These are phyloP conservation scores for Globisporangium sylvaticum DNA, from an alignment of 352 stramenopile genomes.

Conservation along the genomic window DNA sequence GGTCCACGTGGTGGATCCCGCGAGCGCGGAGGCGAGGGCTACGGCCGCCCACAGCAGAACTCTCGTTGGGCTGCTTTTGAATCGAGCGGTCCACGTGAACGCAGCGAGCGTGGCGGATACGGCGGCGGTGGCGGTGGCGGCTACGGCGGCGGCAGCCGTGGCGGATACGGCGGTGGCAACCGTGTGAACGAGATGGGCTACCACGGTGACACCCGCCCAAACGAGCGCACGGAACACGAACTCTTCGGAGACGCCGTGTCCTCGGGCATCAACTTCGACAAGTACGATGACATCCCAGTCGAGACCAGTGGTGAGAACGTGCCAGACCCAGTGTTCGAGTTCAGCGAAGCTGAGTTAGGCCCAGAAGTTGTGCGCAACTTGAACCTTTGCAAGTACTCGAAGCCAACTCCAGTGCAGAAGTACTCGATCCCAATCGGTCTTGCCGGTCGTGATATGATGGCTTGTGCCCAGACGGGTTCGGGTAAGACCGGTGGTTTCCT, in stretches of 20 bases:
- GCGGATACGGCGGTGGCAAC: constrained; percentile 40
- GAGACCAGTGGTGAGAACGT: constrained; percentile 93
- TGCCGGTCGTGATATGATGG: constrained; percentile 97
- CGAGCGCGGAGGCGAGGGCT: constrained; percentile 22
- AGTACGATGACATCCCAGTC: constrained; percentile 98
- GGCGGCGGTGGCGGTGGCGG: constrained; percentile 22
- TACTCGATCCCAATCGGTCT: constrained; percentile 97
- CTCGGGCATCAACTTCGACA: constrained; percentile 98
- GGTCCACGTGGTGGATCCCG: constrained; percentile 27
- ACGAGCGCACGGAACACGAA: constrained; percentile 91
- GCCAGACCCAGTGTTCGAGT: constrained; percentile 90
- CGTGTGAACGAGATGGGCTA: constrained; percentile 95
- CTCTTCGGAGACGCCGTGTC: constrained; percentile 92
- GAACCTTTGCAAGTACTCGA: constrained; percentile 92
- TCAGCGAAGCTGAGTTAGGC: constrained; percentile 87
- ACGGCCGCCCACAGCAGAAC: constrained; percentile 28
- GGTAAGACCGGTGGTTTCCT: constrained; percentile 96
- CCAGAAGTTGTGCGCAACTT: constrained; percentile 92
- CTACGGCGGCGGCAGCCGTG: constrained; percentile 29
- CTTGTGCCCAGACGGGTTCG: constrained; percentile 97
- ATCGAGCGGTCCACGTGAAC: constrained; percentile 23
- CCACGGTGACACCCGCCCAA: constrained; percentile 91
- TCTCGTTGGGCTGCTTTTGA: constrained; percentile 56
- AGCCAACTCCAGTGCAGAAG: constrained; percentile 99
- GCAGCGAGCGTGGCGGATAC: constrained; percentile 25